phyloP scores from a whole-genome alignment of 768 basidiomycete species.

The Rhodocollybia butyracea region DNA sequence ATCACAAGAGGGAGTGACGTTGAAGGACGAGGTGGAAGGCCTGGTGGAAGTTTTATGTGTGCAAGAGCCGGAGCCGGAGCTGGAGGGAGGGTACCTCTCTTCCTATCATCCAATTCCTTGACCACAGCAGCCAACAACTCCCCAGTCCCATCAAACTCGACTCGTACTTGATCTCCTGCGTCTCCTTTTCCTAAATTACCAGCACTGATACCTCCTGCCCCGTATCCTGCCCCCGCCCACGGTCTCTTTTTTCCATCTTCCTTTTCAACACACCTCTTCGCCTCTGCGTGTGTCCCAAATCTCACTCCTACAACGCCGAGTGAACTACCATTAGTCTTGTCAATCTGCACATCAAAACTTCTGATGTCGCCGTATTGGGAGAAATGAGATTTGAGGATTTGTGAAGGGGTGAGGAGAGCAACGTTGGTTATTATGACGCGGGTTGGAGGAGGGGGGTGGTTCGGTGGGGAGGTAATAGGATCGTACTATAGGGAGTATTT shows the following conservation, averaged over 20 bases:
- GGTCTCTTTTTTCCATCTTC: slow-evolving; percentile 61
- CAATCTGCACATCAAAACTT: slow-evolving; percentile 75
- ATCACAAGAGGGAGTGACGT: not conserved
- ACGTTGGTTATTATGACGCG: slow-evolving; percentile 72
- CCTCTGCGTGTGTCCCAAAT: slow-evolving; percentile 64
- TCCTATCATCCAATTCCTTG: slow-evolving; percentile 58
- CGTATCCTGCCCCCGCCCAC: slow-evolving; percentile 15
- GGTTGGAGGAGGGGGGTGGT: slow-evolving; percentile 68
- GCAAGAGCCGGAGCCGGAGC: not conserved
- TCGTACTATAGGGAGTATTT: slow-evolving; percentile 56
- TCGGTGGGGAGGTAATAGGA: slow-evolving; percentile 53
- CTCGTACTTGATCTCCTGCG: slow-evolving; percentile 61
- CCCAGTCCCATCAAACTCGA: slow-evolving; percentile 80
- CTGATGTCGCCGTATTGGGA: slow-evolving; percentile 54
- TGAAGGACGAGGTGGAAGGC: slow-evolving; percentile 11
- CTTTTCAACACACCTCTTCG: slow-evolving; percentile 58
- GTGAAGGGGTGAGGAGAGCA: slow-evolving; percentile 66
- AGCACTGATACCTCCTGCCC: slow-evolving; percentile 38
- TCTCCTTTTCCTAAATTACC: slow-evolving; percentile 52
- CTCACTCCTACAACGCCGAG: slow-evolving; percentile 80
- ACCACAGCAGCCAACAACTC: slow-evolving; percentile 59
- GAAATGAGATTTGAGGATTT: slow-evolving; percentile 66
- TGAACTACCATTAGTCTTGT: slow-evolving; percentile 74
- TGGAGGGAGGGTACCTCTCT: slow-evolving; percentile 30
- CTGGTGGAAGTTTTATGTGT: not conserved